These are phyloP conservation scores for Blastobotrys malaysiensis DNA, from an alignment of 1,139 yeast genomes.

Conservation along the genomic window DNA sequence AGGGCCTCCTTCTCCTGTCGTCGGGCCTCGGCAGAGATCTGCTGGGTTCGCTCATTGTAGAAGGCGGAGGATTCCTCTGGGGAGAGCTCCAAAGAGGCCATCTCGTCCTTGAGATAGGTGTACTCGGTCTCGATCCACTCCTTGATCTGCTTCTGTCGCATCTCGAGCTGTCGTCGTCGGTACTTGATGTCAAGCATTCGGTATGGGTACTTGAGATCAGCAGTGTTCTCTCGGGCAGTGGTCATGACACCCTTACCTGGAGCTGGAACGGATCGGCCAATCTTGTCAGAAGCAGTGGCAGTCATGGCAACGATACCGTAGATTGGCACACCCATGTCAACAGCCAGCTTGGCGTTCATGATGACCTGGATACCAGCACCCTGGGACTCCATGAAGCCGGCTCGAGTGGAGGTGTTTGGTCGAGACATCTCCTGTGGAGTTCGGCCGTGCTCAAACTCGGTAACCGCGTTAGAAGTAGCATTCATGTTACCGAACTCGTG, in stretches of 20 bases:
- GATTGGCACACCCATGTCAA: constrained; percentile 98
- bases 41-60: constrained; percentile 80
- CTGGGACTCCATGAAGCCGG: constrained; percentile 99
- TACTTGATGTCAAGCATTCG: constrained; percentile 84
- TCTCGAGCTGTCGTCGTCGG: constrained; percentile 85
- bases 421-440: constrained; percentile 98
- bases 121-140: constrained; percentile 82
- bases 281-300: constrained; percentile 96
- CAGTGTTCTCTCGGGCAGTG: constrained; percentile 91
- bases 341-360: constrained; percentile 91
- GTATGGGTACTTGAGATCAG: constrained; percentile 73
- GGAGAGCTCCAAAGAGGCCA: constrained; percentile 45
- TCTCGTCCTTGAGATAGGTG: constrained; percentile 64
- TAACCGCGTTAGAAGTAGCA: constrained; percentile 86
- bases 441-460: constrained; percentile 92
- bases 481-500: constrained; percentile 98
- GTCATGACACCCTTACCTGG: constrained; percentile 99
- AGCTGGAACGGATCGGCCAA: constrained; percentile 98
- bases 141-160: constrained; percentile 72
- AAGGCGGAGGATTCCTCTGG: constrained; percentile 42
- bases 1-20: constrained; percentile 87
- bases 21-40: constrained; percentile 76
- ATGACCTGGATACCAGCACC: constrained; percentile 98
- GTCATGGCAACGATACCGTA: constrained; percentile 92
- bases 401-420: constrained; percentile 93